Percentiles rank a stretch among this genome's conserved stretches.
Conservation (phyloP, 768 basidiomycete species). For the Leucocoprinus sp. region DNA sequence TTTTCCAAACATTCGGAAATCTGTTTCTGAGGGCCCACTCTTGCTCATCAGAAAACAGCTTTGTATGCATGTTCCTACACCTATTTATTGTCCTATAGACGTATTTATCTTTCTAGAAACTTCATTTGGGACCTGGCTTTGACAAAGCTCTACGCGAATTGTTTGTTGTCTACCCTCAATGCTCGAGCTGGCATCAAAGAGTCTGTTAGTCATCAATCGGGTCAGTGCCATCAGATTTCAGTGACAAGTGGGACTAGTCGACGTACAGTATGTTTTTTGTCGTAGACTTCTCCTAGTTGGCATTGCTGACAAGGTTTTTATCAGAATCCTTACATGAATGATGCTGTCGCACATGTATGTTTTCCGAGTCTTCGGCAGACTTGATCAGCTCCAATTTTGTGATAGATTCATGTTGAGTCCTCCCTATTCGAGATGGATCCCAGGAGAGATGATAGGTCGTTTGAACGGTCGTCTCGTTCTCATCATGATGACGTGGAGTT, state of each 20-base stretch:
- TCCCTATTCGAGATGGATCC: too few species aligned
- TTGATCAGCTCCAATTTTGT: constrained; percentile 16
- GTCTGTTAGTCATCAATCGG: constrained; percentile 13
- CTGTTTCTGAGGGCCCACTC: not conserved
- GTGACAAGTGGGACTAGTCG: constrained; percentile 7
- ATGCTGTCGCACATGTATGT: not conserved
- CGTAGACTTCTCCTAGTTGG: too few species aligned
- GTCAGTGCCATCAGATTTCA: constrained; percentile 2
- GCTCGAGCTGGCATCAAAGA: constrained; percentile 28
- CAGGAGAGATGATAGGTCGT: not conserved
- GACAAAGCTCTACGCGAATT: constrained; percentile 41
- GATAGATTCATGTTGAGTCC: constrained; percentile 11
- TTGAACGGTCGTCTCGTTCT: constrained; percentile 11
- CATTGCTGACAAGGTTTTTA: not conserved
- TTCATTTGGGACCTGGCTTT: constrained; percentile 43
- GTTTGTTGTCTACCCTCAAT: constrained; percentile 40
- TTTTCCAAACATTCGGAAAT: not conserved
- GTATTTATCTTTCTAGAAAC: constrained; percentile 23
- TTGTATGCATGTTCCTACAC: constrained; percentile 23
- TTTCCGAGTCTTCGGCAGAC: not conserved
- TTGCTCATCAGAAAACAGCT: constrained; percentile 28
- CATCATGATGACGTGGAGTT: constrained; percentile 20
- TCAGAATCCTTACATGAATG: not conserved
- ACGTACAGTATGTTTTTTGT: constrained; percentile 8
- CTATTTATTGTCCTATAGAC: not conserved